Evolutionary conservation across 208 protist genomes (phyloP), one percentile per base, ranked within the genome.

Genomic region (Leishmania amazonensis): DNA sequence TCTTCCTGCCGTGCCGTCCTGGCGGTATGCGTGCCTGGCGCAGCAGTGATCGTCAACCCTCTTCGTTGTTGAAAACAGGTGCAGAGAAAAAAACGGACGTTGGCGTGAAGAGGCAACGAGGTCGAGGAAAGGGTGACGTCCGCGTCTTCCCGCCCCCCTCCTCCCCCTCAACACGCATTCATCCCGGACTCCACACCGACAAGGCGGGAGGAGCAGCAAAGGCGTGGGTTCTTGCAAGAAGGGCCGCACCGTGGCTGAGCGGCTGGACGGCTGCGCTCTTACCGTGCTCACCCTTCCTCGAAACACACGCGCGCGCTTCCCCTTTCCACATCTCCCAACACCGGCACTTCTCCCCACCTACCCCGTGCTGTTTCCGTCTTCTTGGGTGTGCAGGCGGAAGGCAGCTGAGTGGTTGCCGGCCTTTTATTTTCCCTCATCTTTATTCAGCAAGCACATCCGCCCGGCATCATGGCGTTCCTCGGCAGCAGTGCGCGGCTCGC

Each of bases 401-500:
- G 35, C 35, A 9, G 51, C 58, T 28, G 42, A 31, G 38, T 47
- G 45, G 24, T 42, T 62, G 47, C 75, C 68, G 24, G 28, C 42
- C 70, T 57, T 75, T 68, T 54, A 24, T 24, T 9, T 81, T 67
- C 68, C 17, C 38, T 24, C 67, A 62, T 51, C 64, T 53, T 8
- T n/a, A 24, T 31, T 28, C 24, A 31, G 38, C 31, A 62, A 62
- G n/a, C 15, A 68, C n/a, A 80, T 31, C 31, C 70, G 7, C 40
- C 31, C 38, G 35, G 28, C 51, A 42, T 28, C 21, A 81, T 81
- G 76, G 84, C 90, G 84, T 62, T 95, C 28, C 85, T 85, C 4
- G 31, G 79, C 80, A 93, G 89, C 54, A 40, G 54, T n/a, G 67
- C 31, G 74, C 64, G 85, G 72, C 86, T 91, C 45, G 95, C 95